These are phyloP conservation scores for Closterium sp. DNA, from an alignment of 139 green algal genomes.

Conservation along the genomic window DNA sequence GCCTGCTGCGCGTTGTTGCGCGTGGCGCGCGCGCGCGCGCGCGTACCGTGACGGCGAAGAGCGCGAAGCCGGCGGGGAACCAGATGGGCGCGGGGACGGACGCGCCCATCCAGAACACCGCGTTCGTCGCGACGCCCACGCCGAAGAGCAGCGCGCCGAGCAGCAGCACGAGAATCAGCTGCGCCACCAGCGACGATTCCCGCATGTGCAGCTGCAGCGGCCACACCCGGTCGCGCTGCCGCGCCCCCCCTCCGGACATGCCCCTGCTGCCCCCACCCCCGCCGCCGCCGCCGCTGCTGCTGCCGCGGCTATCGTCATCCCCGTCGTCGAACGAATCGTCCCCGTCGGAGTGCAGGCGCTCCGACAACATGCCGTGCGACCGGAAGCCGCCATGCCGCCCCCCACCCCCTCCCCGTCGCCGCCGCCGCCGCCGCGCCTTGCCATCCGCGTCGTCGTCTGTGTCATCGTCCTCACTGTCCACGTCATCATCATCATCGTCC, in stretches of 20 bases:
- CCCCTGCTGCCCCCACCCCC: no score
- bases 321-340: background rate
- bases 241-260: background rate
- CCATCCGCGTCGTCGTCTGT: background rate
- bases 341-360: background rate
- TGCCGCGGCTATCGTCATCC: background rate
- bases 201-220: background rate
- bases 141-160: background rate
- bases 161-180: background rate
- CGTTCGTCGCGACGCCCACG: background rate
- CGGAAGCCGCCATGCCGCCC: background rate
- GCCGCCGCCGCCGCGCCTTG: background rate
- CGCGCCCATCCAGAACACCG: background rate
- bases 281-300: background rate
- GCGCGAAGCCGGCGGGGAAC: background rate
- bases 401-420: no score
- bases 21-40: no score
- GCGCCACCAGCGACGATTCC: background rate
- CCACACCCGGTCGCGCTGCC: background rate
- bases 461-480: background rate
- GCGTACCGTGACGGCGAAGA: background rate
- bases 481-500: background rate
- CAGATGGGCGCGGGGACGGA: background rate
- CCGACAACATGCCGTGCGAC: background rate
- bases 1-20: no score